Percentiles rank a stretch among this genome's conserved stretches.
Conservation (phyloP, 768 basidiomycete genomes). For the Leccinellum rugosiceps region DNA sequence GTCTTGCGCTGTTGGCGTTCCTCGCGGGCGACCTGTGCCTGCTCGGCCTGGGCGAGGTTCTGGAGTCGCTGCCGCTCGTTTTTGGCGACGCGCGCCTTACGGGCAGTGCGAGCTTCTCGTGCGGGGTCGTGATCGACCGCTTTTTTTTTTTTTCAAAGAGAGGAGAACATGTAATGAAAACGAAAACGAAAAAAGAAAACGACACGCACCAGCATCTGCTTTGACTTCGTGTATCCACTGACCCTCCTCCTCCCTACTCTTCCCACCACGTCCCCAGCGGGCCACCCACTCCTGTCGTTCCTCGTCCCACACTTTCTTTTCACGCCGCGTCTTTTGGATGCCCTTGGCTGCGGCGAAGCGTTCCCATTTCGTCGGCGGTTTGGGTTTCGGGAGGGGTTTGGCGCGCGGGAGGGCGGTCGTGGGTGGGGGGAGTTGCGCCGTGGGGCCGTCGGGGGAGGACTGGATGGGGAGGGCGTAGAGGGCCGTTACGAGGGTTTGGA, state of each 20-base stretch:
- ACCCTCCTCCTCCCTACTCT: conserved; percentile 81
- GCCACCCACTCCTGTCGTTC: conserved; percentile 91
- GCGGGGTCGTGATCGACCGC: conserved; percentile 81
- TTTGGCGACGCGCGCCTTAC: conserved; percentile 79
- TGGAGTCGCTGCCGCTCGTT: conserved; percentile 75
- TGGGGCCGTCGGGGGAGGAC: conserved; percentile 74
- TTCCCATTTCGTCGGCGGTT: conserved; percentile 96
- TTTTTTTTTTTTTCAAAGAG: conserved; percentile 27
- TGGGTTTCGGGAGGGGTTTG: conserved; percentile 91
- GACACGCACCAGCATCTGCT: conserved; percentile 68
- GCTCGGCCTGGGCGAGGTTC: conserved; percentile 63
- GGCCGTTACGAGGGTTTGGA: conserved; percentile 73
- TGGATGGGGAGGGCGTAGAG: conserved; percentile 82
- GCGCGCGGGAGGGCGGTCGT: conserved; percentile 79
- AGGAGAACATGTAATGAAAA: neutral
- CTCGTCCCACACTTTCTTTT: conserved; percentile 90
- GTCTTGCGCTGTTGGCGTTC: conserved; percentile 55
- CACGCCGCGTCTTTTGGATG: conserved; percentile 74
- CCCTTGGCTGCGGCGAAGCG: conserved; percentile 92
- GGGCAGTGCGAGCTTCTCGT: conserved; percentile 69
- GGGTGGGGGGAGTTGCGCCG: conserved; percentile 77
- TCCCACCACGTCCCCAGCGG: conserved; percentile 86
- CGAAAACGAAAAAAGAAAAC: neutral
- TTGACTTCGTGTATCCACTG: conserved; percentile 95
- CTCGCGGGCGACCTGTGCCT: conserved; percentile 16